These are phyloP conservation scores for Paraphaeosphaeria sporulosa DNA, from an alignment of 2,329 filamentous ascomycete species.

Conservation along the genomic window DNA sequence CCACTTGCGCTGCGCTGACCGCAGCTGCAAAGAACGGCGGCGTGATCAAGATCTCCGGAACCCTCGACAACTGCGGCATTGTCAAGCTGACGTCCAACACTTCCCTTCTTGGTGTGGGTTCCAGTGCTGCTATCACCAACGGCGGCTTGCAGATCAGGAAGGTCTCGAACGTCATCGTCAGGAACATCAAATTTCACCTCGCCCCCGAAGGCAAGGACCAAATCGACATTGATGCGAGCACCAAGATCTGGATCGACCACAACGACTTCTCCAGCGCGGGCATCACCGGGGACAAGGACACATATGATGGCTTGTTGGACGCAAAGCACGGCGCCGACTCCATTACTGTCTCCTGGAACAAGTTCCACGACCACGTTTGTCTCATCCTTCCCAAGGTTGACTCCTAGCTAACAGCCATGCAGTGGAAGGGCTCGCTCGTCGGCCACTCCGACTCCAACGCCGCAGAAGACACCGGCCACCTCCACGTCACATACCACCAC, in stretches of 20 bases:
- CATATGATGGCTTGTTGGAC: conserved; percentile 59
- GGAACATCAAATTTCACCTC: conserved; percentile 68
- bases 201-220: conserved; percentile 65
- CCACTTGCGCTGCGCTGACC: conserved; percentile 59
- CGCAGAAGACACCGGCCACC: conserved; percentile 63
- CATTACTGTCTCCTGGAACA: conserved; percentile 63
- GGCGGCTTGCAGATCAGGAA: conserved; percentile 63
- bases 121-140: conserved; percentile 51
- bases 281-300: conserved; percentile 40
- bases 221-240: conserved; percentile 64
- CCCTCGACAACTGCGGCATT: conserved; percentile 41
- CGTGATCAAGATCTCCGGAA: conserved; percentile 44
- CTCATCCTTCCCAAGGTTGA: not conserved
- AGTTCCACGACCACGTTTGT: conserved; percentile 61
- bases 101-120: conserved; percentile 50
- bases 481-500: conserved; percentile 71
- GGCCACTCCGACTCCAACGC: conserved; percentile 67
- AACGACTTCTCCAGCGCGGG: conserved; percentile 67
- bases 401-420: conserved; percentile 16
- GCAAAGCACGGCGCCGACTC: conserved; percentile 69
- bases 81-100: conserved; percentile 36
- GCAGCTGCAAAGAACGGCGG: conserved; percentile 54
- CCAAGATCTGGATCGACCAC: conserved; percentile 70
- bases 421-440: conserved; percentile 67
- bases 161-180: conserved; percentile 66